phyloP scores from a whole-genome alignment of 1,284 basidiomycete genomes.

The Cutaneotrichosporon sp. region DNA sequence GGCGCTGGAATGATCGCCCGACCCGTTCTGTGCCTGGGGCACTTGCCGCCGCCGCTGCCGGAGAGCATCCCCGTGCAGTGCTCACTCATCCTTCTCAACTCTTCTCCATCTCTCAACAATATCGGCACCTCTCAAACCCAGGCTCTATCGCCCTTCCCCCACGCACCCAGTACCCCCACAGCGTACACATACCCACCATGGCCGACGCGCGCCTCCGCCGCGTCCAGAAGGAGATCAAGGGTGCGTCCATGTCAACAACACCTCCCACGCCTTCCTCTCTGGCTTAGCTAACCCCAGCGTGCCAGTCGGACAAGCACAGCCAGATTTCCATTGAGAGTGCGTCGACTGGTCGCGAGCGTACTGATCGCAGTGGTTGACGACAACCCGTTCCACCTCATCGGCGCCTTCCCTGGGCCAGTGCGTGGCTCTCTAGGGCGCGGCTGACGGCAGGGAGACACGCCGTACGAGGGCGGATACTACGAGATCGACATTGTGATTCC shows the following conservation, averaged over 20 bases:
- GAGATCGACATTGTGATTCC: constrained; percentile 94
- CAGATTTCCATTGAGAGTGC: constrained; percentile 71
- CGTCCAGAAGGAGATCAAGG: constrained; percentile 88
- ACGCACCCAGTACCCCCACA: background rate
- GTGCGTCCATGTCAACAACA: constrained; percentile 50
- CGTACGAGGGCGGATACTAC: constrained; percentile 90
- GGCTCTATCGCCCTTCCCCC: too few species aligned
- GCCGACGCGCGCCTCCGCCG: constrained; percentile 80
- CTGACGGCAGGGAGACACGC: constrained; percentile 64
- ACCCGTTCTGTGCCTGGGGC: background rate
- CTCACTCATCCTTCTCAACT: background rate
- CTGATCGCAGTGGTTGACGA: constrained; percentile 67
- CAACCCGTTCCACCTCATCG: constrained; percentile 83
- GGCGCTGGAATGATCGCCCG: background rate
- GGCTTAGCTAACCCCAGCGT: constrained; percentile 13
- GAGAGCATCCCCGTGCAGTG: background rate
- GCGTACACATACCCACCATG: constrained; percentile 41
- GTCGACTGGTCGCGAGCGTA: constrained; percentile 15
- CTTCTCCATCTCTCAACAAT: too few species aligned
- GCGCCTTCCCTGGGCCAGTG: constrained; percentile 87
- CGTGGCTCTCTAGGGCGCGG: constrained; percentile 28
- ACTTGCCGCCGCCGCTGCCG: background rate
- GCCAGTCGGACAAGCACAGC: constrained; percentile 71
- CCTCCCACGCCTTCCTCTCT: background rate
- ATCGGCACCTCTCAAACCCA: background rate